Conservation (phyloP, 257 asterid species). For the Jasminum sambac region DNA sequence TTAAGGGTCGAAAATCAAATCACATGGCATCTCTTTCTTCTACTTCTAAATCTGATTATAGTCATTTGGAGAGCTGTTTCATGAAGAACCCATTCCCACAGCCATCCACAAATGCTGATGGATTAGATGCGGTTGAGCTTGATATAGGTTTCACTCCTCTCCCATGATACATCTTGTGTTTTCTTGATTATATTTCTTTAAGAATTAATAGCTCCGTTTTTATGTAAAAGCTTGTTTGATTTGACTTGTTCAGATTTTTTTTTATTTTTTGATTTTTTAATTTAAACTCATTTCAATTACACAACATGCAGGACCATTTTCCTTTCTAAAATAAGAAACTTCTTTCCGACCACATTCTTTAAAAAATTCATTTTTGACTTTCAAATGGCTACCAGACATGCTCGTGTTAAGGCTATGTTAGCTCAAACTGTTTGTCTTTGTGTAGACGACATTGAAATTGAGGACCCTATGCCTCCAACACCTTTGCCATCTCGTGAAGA, state of each 20-base stretch:
- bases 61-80: conserved; percentile 64
- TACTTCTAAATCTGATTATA: conserved; percentile 38
- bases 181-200: neutral
- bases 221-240: too few species aligned
- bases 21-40: conserved; percentile 31
- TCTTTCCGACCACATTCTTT: too few species aligned
- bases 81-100: conserved; percentile 46
- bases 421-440: conserved; percentile 20
- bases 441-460: conserved; percentile 86
- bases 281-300: too few species aligned
- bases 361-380: too few species aligned
- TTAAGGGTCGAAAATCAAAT: conserved; percentile 51
- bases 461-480: conserved; percentile 54
- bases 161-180: neutral
- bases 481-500: conserved; percentile 47
- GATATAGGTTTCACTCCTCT: conserved; percentile 52
- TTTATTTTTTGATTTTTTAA: too few species aligned
- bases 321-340: too few species aligned
- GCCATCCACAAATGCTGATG: conserved; percentile 35
- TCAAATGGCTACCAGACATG: neutral
- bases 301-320: too few species aligned
- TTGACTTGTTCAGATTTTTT: too few species aligned
- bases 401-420: conserved; percentile 25
- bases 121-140: conserved; percentile 59
- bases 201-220: neutral